These are phyloP conservation scores for Penicillium sp. DNA, from an alignment of 2,329 filamentous ascomycete species.

Conservation along the genomic window DNA sequence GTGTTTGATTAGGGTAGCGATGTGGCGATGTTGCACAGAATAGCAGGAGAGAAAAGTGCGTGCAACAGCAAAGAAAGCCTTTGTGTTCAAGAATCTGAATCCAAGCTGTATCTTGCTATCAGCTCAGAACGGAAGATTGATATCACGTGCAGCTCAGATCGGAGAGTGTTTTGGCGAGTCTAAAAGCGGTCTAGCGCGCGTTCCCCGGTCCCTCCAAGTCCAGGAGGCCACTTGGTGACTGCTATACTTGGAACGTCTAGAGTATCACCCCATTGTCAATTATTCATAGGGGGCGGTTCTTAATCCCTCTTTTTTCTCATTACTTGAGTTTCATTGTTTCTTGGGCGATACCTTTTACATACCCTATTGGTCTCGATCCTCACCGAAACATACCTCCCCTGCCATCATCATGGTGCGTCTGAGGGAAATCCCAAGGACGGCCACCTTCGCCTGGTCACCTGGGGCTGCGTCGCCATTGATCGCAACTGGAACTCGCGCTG, in stretches of 20 bases:
- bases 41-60: not conserved
- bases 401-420: conserved; percentile 77
- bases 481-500: conserved; percentile 89
- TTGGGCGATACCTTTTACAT: conserved; percentile 18
- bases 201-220: conserved; percentile 33
- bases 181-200: conserved; percentile 29
- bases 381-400: conserved; percentile 23
- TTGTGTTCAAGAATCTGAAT: not conserved
- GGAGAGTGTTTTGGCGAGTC: conserved; percentile 35
- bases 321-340: conserved; percentile 12
- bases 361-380: conserved; percentile 16
- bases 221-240: conserved; percentile 44
- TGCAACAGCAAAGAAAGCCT: not conserved
- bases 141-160: conserved; percentile 32
- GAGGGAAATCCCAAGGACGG: conserved; percentile 93
- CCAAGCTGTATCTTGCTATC: conserved; percentile 5
- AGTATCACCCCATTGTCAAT: conserved; percentile 30
- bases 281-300: conserved; percentile 31
- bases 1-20: not conserved
- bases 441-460: conserved; percentile 95
- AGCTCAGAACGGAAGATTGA: conserved; percentile 22
- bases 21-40: not conserved
- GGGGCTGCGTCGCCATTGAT: conserved; percentile 74
- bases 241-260: conserved; percentile 20
- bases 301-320: conserved; percentile 9